Conservation (phyloP, 176 grass and related monocot species). For the Carex scoparia region DNA sequence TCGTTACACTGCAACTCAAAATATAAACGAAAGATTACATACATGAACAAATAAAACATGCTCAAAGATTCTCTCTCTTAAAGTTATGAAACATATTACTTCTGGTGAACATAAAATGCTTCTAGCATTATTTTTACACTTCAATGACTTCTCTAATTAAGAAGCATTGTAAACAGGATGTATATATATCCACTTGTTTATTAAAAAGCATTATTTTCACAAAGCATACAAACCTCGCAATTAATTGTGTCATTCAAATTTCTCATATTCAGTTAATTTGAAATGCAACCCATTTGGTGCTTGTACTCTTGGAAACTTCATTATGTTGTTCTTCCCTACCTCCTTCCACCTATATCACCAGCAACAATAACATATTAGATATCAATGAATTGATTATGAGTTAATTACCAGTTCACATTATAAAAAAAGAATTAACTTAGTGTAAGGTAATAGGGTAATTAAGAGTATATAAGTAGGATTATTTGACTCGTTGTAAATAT, state of each 20-base stretch:
- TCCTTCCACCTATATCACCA: conserved; percentile 64
- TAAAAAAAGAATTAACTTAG: background rate
- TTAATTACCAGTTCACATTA: background rate
- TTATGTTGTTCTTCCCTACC: conserved; percentile 48
- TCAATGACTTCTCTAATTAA: background rate
- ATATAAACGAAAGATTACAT: background rate
- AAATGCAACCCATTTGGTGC: conserved; percentile 77
- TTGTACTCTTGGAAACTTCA: conserved; percentile 73
- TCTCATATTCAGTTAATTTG: background rate
- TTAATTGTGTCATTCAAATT: background rate
- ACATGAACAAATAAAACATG: background rate
- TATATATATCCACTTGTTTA: too few species aligned
- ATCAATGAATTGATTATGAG: background rate
- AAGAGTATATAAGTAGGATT: too few species aligned
- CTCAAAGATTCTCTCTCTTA: background rate
- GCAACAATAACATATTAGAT: background rate
- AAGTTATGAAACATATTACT: background rate
- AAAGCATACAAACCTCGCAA: background rate
- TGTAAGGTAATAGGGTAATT: too few species aligned
- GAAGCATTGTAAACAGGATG: background rate
- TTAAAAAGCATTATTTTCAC: background rate
- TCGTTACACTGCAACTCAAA: too few species aligned
- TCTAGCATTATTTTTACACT: background rate
- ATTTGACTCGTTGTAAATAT: too few species aligned
- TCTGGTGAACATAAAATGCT: background rate